Evolutionary conservation across 768 basidiomycete species (phyloP).

Genomic region (Lentinula sp.): DNA sequence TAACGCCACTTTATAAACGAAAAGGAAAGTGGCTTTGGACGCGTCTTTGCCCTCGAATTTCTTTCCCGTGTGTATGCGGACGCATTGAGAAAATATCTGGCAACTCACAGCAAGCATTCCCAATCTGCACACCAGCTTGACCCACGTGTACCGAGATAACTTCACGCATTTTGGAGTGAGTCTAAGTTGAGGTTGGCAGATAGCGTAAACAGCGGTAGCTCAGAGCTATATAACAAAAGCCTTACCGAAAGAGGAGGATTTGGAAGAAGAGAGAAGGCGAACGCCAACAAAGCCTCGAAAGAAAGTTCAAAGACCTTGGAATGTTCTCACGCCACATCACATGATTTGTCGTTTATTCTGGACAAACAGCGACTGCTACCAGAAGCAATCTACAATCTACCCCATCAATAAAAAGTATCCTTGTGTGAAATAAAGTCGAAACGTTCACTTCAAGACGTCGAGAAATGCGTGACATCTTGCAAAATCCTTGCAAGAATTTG

Average conservation of each 20-base stretch:
- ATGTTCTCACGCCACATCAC: not conserved
- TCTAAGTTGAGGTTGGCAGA: not conserved
- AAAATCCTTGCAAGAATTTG: too few species aligned
- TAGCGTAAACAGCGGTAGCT: not conserved
- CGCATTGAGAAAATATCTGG: conserved; percentile 13
- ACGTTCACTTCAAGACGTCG: too few species aligned
- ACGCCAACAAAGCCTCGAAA: not conserved
- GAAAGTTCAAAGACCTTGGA: not conserved
- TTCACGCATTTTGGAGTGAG: conserved; percentile 66
- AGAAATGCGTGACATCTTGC: too few species aligned
- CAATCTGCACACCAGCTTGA: conserved; percentile 97
- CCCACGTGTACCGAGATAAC: conserved; percentile 98
- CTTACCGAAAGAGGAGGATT: conserved; percentile 5
- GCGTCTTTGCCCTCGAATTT: conserved; percentile 11
- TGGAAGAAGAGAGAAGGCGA: not conserved
- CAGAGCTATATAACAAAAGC: not conserved
- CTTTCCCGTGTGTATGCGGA: not conserved
- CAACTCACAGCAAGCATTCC: conserved; percentile 96
- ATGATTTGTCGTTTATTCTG: not conserved
- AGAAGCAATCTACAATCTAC: too few species aligned
- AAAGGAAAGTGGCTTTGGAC: conserved; percentile 22
- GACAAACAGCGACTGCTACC: too few species aligned
- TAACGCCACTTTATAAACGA: conserved; percentile 23
- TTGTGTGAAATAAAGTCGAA: too few species aligned
- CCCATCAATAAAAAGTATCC: too few species aligned